Conservation (phyloP, 371 early-diverging fungal species). For the Mortierella sp. region DNA sequence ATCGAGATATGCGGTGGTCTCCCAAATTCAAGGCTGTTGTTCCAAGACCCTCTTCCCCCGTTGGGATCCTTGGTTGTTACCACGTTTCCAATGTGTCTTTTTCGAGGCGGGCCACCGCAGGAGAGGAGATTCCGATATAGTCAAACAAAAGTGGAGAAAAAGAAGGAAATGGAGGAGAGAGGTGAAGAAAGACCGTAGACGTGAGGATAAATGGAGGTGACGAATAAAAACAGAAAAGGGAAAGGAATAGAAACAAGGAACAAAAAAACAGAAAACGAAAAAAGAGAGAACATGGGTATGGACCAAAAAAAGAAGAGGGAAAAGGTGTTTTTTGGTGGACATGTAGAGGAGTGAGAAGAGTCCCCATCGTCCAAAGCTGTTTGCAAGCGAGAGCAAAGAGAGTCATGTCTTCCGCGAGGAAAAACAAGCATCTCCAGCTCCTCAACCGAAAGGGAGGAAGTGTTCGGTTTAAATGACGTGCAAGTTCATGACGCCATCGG, state of each 20-base stretch:
- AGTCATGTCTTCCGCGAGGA: neutral
- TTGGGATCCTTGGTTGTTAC: neutral
- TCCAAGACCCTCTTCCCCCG: neutral
- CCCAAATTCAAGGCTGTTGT: neutral
- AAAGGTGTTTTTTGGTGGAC: conserved; percentile 1
- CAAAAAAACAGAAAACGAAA: neutral
- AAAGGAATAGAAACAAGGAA: neutral
- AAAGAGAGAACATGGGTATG: neutral
- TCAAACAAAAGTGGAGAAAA: neutral
- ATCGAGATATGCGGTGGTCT: neutral
- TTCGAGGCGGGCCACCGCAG: neutral
- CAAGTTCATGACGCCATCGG: conserved; percentile 57
- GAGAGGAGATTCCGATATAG: neutral
- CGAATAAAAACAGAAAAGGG: neutral
- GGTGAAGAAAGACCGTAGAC: neutral
- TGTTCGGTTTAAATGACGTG: conserved; percentile 42
- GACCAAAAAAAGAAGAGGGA: neutral
- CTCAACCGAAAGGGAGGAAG: neutral
- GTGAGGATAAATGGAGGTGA: conserved; percentile 4
- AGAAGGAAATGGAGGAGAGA: neutral
- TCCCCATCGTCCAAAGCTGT: conserved; percentile 2
- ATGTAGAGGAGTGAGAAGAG: neutral
- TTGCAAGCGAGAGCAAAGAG: neutral
- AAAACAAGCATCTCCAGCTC: neutral
- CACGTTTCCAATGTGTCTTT: neutral